Percentiles rank a stretch among this genome's conserved stretches.
Conservation (phyloP, 441 rosid genomes). For the Mallotus japonicus region DNA sequence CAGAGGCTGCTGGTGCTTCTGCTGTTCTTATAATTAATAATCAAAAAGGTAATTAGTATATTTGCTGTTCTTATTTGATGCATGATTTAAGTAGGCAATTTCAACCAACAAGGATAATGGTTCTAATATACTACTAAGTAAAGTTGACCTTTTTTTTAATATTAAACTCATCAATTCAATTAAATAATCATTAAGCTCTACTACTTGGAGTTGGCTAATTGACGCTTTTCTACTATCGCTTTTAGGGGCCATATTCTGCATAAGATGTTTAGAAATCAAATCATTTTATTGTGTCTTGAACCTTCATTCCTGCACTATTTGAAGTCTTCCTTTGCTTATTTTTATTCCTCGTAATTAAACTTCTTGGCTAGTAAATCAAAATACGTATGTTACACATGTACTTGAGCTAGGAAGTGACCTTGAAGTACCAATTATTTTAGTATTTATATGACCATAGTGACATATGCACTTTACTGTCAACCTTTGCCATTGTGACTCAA, state of each 20-base stretch:
- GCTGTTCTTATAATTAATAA: constrained; percentile 89
- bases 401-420: neutral
- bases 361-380: neutral
- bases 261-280: constrained; percentile 1
- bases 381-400: neutral
- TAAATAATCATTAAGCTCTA: neutral
- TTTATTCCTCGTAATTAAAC: neutral
- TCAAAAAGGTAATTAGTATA: constrained; percentile 56
- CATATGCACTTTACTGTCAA: neutral
- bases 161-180: neutral
- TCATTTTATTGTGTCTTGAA: neutral
- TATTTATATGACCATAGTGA: neutral
- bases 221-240: neutral
- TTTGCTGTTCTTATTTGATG: constrained; percentile 11
- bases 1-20: constrained; percentile 88
- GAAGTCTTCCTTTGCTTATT: constrained; percentile 1
- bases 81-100: neutral
- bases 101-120: neutral
- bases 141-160: neutral
- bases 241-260: neutral
- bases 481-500: neutral
- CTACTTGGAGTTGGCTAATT: neutral
- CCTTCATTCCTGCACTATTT: neutral
- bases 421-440: neutral
- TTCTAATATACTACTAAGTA: neutral